Conservation (phyloP, 2,329 filamentous ascomycete species). For the Pestalotiopsis sp. region DNA sequence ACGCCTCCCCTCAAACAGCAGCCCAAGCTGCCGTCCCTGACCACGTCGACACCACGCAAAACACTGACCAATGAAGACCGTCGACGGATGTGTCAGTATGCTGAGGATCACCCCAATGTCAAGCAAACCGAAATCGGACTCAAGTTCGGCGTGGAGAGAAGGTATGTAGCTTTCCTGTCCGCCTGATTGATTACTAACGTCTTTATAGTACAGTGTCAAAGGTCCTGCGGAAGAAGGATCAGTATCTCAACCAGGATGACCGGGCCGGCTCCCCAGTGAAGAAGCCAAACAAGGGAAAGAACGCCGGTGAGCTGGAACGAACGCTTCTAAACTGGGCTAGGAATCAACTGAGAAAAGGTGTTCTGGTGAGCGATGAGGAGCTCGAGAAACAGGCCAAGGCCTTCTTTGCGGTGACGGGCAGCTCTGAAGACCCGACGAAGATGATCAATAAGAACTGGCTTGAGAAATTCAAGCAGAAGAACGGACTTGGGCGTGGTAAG, state of each 20-base stretch:
- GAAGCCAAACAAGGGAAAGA: slow-evolving; percentile 73
- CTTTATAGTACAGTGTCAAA: slow-evolving; percentile 90
- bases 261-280: slow-evolving; percentile 80
- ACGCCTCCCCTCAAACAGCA: slow-evolving; percentile 51
- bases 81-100: slow-evolving; percentile 90
- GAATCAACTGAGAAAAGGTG: slow-evolving; percentile 77
- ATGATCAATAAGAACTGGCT: slow-evolving; percentile 79
- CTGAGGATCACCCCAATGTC: slow-evolving; percentile 84
- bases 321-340: slow-evolving; percentile 85
- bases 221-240: slow-evolving; percentile 90
- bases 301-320: slow-evolving; percentile 80
- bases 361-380: slow-evolving; percentile 74
- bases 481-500: slow-evolving; percentile 57
- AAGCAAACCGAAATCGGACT: slow-evolving; percentile 97
- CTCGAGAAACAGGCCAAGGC: slow-evolving; percentile 83
- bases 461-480: slow-evolving; percentile 94
- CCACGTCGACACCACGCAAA: slow-evolving; percentile 71
- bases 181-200: slow-evolving; percentile 30
- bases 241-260: slow-evolving; percentile 84
- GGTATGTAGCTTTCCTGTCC: slow-evolving; percentile 58
- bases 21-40: slow-evolving; percentile 51
- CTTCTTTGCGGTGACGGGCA: slow-evolving; percentile 72
- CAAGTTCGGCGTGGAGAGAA: slow-evolving; percentile 95
- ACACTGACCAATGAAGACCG: slow-evolving; percentile 92
- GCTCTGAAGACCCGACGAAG: slow-evolving; percentile 72